These are phyloP conservation scores for Yamadazyma atmosphaerica DNA, from an alignment of 1,139 yeast species.

Conservation along the genomic window DNA sequence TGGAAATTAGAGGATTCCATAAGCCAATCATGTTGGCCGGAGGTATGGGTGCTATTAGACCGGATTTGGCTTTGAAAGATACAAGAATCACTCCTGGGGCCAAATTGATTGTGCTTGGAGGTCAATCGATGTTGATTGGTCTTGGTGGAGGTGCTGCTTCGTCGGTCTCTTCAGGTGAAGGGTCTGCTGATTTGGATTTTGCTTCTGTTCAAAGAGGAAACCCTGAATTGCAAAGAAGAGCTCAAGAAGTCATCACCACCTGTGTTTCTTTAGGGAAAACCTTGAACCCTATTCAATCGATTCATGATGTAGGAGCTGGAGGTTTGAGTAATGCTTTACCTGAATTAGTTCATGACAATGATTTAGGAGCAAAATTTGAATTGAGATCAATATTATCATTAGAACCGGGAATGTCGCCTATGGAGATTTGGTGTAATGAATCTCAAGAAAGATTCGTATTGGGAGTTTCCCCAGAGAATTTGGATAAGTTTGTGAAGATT, in stretches of 20 bases:
- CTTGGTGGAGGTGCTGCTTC: slow-evolving; percentile 99
- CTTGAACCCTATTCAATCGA: slow-evolving; percentile 84
- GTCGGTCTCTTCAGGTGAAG: slow-evolving; percentile 91
- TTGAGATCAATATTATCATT: slow-evolving; percentile 85
- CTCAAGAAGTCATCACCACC: slow-evolving; percentile 95
- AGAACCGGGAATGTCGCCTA: slow-evolving; percentile 98
- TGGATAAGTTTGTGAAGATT: slow-evolving; percentile 68
- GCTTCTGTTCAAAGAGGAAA: slow-evolving; percentile 99
- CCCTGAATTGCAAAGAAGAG: slow-evolving; percentile 99
- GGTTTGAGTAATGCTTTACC: slow-evolving; percentile 97
- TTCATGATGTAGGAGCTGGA: slow-evolving; percentile 99
- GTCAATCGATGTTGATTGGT: slow-evolving; percentile 98
- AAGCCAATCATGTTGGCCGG: slow-evolving; percentile 99
- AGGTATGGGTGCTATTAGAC: slow-evolving; percentile 96
- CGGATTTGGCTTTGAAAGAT: slow-evolving; percentile 86
- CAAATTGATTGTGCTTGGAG: slow-evolving; percentile 90
- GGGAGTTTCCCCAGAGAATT: slow-evolving; percentile 83
- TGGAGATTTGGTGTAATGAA: slow-evolving; percentile 99
- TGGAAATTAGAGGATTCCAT: slow-evolving; percentile 92
- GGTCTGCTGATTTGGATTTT: slow-evolving; percentile 93
- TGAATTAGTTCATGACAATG: slow-evolving; percentile 95
- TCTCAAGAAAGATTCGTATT: slow-evolving; percentile 97
- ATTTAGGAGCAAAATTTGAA: slow-evolving; percentile 90
- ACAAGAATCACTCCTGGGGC: slow-evolving; percentile 91
- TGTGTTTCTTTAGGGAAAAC: slow-evolving; percentile 80